These are phyloP conservation scores for Zalerion maritima DNA, from an alignment of 495 filamentous ascomycete genomes.

Conservation along the genomic window DNA sequence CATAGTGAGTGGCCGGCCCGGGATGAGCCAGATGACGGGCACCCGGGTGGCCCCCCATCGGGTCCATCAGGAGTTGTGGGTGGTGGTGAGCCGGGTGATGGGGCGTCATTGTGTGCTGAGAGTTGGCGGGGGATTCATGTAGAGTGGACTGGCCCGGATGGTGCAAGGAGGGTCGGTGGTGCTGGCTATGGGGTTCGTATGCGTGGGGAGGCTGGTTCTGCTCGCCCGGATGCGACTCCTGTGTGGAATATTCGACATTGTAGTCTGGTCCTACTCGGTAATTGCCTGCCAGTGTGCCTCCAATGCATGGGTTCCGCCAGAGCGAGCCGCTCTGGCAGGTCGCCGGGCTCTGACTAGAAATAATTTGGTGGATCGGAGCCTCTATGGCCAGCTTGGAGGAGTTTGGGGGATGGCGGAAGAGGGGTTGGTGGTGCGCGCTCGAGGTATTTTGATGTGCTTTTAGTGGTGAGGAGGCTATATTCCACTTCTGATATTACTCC, in stretches of 20 bases:
- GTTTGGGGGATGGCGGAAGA: constrained; percentile 7
- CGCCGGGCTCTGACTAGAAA: constrained; percentile 40
- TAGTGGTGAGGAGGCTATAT: too few relatives aligned
- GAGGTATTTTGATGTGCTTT: too few relatives aligned
- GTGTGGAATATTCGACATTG: constrained; percentile 49
- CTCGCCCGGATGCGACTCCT: constrained; percentile 42
- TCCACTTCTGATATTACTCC: too few relatives aligned
- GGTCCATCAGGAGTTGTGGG: constrained; percentile 33
- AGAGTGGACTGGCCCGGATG: constrained; percentile 27
- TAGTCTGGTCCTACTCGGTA: constrained; percentile 44
- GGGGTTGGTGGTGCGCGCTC: neutral
- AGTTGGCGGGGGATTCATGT: constrained; percentile 24
- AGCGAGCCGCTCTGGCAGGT: constrained; percentile 56
- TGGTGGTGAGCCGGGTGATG: constrained; percentile 34
- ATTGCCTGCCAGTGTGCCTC: constrained; percentile 51
- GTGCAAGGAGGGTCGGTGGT: constrained; percentile 29
- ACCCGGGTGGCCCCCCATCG: constrained; percentile 27
- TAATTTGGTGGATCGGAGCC: constrained; percentile 33
- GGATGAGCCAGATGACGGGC: constrained; percentile 32
- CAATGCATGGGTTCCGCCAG: constrained; percentile 59
- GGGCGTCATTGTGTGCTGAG: constrained; percentile 35
- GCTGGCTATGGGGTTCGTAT: constrained; percentile 36
- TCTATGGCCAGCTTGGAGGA: constrained; percentile 26
- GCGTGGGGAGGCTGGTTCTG: constrained; percentile 34
- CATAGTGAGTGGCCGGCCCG: constrained; percentile 28